A percentile compares a stretch with the other conserved stretches of the same genome.
Evolutionary conservation across 2,329 filamentous ascomycete species (phyloP).

Genomic region (Talaromyces sp.): DNA sequence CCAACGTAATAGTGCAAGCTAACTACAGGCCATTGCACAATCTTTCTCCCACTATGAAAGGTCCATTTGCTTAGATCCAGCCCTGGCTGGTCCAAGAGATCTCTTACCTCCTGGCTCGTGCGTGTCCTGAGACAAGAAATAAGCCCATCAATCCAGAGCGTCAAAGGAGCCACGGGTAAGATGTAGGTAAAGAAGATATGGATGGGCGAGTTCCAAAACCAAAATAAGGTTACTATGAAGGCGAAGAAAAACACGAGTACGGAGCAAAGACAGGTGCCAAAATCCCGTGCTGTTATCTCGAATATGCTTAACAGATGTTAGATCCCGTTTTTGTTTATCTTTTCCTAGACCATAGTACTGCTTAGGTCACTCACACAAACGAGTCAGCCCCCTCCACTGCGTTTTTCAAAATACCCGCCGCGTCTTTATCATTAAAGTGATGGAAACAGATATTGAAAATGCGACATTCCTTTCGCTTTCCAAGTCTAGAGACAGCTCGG

Average conservation of each 20-base stretch:
- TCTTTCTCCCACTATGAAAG: slow-evolving; percentile 24
- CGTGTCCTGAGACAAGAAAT: slow-evolving; percentile 69
- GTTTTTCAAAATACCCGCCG: slow-evolving; percentile 63
- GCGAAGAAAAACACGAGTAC: slow-evolving; percentile 34
- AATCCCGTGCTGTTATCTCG: slow-evolving; percentile 15
- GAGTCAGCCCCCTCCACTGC: slow-evolving; percentile 27
- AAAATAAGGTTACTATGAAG: slow-evolving; percentile 25
- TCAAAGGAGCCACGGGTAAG: slow-evolving; percentile 67
- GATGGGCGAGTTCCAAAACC: slow-evolving; percentile 52
- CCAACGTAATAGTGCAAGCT: slow-evolving; percentile 24
- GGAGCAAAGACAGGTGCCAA: slow-evolving; percentile 25
- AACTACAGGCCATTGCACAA: slow-evolving; percentile 22
- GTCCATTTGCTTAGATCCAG: slow-evolving; percentile 18
- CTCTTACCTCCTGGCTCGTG: slow-evolving; percentile 66
- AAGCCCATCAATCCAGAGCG: slow-evolving; percentile 69
- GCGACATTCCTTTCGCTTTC: slow-evolving; percentile 62
- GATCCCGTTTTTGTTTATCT: too few relatives aligned
- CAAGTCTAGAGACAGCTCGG: slow-evolving; percentile 41
- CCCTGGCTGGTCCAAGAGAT: slow-evolving; percentile 51
- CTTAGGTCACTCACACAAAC: slow-evolving; percentile 27
- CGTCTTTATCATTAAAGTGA: slow-evolving; percentile 70
- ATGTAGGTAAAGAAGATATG: slow-evolving; percentile 68
- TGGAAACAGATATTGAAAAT: slow-evolving; percentile 77
- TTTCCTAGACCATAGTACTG: too few relatives aligned
- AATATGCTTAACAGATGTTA: slow-evolving; percentile 13